Evolutionary conservation across 495 filamentous ascomycete genomes (phyloP), one percentile per base, ranked within the genome.

Genomic region (Apiosordaria backusii): DNA sequence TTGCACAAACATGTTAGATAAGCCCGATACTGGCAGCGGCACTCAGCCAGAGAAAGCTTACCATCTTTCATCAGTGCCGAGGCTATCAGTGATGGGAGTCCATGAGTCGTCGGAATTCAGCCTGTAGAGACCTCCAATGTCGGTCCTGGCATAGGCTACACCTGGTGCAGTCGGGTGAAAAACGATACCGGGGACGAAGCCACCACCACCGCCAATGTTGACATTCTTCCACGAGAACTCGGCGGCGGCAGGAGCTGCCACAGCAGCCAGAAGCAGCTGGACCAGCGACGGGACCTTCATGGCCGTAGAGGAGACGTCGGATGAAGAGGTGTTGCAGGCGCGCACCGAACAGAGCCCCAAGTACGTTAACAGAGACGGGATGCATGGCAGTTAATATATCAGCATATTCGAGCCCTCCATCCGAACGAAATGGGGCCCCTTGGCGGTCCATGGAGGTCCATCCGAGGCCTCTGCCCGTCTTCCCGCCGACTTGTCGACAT

Each of bases 121-220:
- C 57, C 81, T 77, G 71, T 89, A 89, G 19, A 84, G 75, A 23
- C 87, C 85, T 7, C 87, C 86, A 69, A 89, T 88, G 66, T 89
- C 87, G 3, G 86, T 86, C 24, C 87, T 78, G 40, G 84, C 83
- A 68, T 89, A 89, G 0, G 84, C 85, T 18, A 89, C 74, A 7
- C 85, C 84, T 64, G 83, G 83, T 13, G 72, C 75, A 23, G 76
- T 83, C 9, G 85, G 85, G 63, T 87, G 84, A 70, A 86, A 87
- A 16, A 87, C 77, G 53, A 89, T 83, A 21, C 86, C 79, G 13
- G 84, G 81, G 15, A 84, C 78, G 68, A 88, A 89, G 22, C 86
- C 86, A 50, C 85, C 86, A n/a, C 86, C 86, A 15, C 84, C 82
- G 19, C 79, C 80, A 23, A 81, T 78, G 64, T 77, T 76, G 65